phyloP scores from a whole-genome alignment of 192 early-diverging fungal genomes.

The Phlyctochytrium planicorne region DNA sequence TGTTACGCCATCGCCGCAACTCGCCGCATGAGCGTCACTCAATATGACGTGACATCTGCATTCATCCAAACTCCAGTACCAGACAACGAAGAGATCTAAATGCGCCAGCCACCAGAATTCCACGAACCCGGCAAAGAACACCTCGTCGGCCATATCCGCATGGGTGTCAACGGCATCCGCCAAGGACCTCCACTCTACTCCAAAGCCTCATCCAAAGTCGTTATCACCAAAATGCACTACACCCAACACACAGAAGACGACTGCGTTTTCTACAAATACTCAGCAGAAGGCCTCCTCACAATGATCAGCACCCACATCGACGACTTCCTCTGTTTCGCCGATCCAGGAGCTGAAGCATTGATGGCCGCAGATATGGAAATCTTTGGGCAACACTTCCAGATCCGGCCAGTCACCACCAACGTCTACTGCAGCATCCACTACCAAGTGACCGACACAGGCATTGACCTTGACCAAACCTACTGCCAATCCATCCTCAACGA shows the following conservation, averaged over 20 bases:
- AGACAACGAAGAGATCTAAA: slow-evolving; percentile 21
- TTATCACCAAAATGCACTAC: neutral
- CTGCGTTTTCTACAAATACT: slow-evolving; percentile 17
- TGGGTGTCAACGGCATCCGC: slow-evolving; percentile 30
- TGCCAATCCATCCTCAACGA: slow-evolving; percentile 7
- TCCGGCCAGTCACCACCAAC: too few species aligned
- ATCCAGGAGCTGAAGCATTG: neutral
- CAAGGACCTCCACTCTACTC: slow-evolving; percentile 24
- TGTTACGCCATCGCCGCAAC: neutral
- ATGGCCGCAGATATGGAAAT: neutral
- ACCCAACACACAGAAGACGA: neutral
- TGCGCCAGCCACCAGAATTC: slow-evolving; percentile 28
- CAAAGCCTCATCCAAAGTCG: slow-evolving; percentile 18
- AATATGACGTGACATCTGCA: slow-evolving; percentile 25
- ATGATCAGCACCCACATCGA: neutral
- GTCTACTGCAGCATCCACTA: too few species aligned
- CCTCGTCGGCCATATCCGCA: neutral
- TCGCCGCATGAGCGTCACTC: neutral
- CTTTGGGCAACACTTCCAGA: neutral
- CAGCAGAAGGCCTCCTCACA: neutral
- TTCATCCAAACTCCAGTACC: slow-evolving; percentile 28
- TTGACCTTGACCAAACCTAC: slow-evolving; percentile 12
- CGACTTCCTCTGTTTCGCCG: neutral
- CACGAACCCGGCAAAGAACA: neutral
- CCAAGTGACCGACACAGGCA: neutral